Evolutionary conservation across 2,329 filamentous ascomycete genomes (phyloP), one percentile per base, ranked within the genome.

Genomic region (Penicillium palitans): DNA sequence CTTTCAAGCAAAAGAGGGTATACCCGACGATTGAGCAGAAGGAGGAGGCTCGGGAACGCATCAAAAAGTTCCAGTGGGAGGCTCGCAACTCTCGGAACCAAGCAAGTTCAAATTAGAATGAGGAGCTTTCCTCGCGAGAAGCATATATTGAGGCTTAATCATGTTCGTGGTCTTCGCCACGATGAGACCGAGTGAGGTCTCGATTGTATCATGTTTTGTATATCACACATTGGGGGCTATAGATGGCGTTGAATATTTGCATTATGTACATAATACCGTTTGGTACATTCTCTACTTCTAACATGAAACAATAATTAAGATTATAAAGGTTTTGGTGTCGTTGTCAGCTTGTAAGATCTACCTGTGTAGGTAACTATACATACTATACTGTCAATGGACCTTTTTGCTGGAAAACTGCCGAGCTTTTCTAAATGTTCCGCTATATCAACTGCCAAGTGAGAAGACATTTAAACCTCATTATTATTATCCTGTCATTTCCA

Each of bases 21-120:
- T 55, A 63, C 40, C 66, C 70, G 7, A 72, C 71, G 5, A 15
- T 54, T 7, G 60, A 65, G 41, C 71, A 74, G 47, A 37, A 62
- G 27, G 55, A 58, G 31, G 62, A 53, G 17, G 66, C 66, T 33
- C 52, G 60, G 13, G 53, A 67, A n/a, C 59, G 52, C 21, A 54
- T 57, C 13, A 53, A 41, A 39, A 58, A 29, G 13, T 59, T 31
- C 40, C 40, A 37, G 25, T 33, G 35, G 21, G 42, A 42, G 29
- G 17, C 37, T 33, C 8, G 13, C 1, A 42, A 15, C 0, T 10
- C 24, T 25, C 29, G 10, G 6, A 17, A 35, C 2, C 13, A 21
- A 41, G 35, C 37, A n/a, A 1, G 17, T 24, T 12, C 6, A 2
- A 21, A 4, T 21, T 13, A 13, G 27, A 21, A 48, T 4, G 41